phyloP scores from a whole-genome alignment of 495 filamentous ascomycete genomes.

The Recurvomyces mirabilis region DNA sequence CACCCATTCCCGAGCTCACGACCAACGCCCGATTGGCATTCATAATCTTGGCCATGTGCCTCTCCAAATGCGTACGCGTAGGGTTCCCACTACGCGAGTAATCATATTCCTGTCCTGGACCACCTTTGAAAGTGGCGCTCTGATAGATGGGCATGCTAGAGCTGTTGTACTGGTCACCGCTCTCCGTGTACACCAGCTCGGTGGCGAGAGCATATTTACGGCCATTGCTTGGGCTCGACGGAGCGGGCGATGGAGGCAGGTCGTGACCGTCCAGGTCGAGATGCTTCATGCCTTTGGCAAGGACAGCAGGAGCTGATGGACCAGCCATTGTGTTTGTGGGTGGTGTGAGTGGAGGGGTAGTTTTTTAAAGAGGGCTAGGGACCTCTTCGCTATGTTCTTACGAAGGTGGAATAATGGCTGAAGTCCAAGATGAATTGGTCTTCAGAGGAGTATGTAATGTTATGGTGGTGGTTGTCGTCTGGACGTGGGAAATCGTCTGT shows the following conservation, averaged over 20 bases:
- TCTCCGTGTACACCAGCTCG: slow-evolving; percentile 90
- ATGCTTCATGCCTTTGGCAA: slow-evolving; percentile 56
- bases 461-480: no score
- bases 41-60: slow-evolving; percentile 98
- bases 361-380: slow-evolving; percentile 15
- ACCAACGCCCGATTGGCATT: slow-evolving; percentile 79
- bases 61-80: slow-evolving; percentile 88
- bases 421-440: background rate
- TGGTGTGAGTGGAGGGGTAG: slow-evolving; percentile 7
- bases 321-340: slow-evolving; percentile 1
- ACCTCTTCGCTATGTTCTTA: background rate
- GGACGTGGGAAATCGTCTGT: no score
- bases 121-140: slow-evolving; percentile 94
- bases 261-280: slow-evolving; percentile 83
- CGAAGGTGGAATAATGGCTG: background rate
- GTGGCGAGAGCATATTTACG: slow-evolving; percentile 85
- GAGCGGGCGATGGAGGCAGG: slow-evolving; percentile 85
- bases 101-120: slow-evolving; percentile 82
- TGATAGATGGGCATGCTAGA: slow-evolving; percentile 95
- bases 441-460: no score
- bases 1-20: slow-evolving; percentile 93
- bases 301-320: slow-evolving; percentile 10
- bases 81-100: slow-evolving; percentile 97
- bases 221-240: slow-evolving; percentile 77
- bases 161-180: slow-evolving; percentile 89